Evolutionary conservation across 192 early-diverging fungal genomes (phyloP).

Genomic region (Podila clonocystis): DNA sequence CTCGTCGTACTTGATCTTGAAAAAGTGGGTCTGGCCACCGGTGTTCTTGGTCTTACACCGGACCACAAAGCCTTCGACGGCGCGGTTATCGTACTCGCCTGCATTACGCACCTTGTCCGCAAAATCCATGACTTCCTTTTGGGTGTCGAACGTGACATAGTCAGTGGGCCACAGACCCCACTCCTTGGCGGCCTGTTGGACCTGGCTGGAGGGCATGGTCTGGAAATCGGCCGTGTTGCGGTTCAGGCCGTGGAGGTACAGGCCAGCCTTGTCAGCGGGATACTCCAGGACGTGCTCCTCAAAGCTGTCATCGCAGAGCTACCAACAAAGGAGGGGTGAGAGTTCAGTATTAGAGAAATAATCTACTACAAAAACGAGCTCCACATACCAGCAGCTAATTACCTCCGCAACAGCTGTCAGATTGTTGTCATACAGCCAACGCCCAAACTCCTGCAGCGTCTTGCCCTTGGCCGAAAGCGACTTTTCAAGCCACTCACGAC

Average conservation of each 20-base stretch:
- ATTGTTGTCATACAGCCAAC: slow-evolving; percentile 75
- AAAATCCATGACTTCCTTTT: slow-evolving; percentile 73
- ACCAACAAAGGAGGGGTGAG: slow-evolving; percentile 13
- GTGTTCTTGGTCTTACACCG: slow-evolving; percentile 64
- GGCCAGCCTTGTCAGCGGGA: slow-evolving; percentile 74
- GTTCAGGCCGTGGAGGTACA: slow-evolving; percentile 95
- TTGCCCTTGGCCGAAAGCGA: slow-evolving; percentile 69
- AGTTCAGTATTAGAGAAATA: too few species aligned
- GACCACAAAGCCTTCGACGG: slow-evolving; percentile 95
- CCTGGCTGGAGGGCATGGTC: slow-evolving; percentile 73
- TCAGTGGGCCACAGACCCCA: slow-evolving; percentile 80
- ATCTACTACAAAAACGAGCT: too few species aligned
- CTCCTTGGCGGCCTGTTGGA: slow-evolving; percentile 68
- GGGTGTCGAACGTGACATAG: slow-evolving; percentile 61
- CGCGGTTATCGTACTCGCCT: slow-evolving; percentile 71
- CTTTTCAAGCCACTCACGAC: slow-evolving; percentile 75
- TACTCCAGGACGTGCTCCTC: slow-evolving; percentile 96
- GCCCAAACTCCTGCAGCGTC: slow-evolving; percentile 73
- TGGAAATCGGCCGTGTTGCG: slow-evolving; percentile 77
- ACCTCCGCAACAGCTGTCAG: slow-evolving; percentile 88
- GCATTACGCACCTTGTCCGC: slow-evolving; percentile 71
- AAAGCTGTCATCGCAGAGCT: slow-evolving; percentile 95
- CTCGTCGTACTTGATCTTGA: slow-evolving; percentile 97
- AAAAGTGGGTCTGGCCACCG: slow-evolving; percentile 57
- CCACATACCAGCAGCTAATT: neutral